Base-by-base conservation (phyloP, 2,329 filamentous ascomycete species). In the Paraphoma chrysanthemicola region DNA sequence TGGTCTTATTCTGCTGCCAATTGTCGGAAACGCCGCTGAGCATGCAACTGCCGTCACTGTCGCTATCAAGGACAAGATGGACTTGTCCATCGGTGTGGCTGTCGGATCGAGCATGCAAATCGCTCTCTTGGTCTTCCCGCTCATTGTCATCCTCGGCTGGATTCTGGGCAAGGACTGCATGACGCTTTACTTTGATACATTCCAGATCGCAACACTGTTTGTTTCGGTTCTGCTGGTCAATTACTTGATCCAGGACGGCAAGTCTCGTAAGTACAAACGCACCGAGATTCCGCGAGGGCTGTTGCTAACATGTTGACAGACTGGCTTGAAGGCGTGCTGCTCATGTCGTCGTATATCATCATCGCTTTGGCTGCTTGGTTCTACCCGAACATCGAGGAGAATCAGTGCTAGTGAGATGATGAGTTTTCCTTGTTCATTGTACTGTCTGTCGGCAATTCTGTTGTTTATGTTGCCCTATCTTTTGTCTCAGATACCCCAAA, bases 171-270 rank as follows among this genome's bases (percentile, higher is more conserved):
- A 85, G 16, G 79, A 85, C 48, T 78, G 82, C 38, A 88, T 90
- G 91, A 91, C 88, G 17, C 84, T 96, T 5, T 89, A 89, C 74
- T 95, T 97, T 73, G 92, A 96, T 71, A 88, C 88, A 0, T 97
- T 97, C 81, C 92, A 97, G 78, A 88, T 97, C 12, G 90, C 83
- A 2, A 77, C 85, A 1, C 74, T 88, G 1, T 88, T 89, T 57
- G 82, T 88, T 23, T 76, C 74, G 33, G 77, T 83, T n/a, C 71
- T 83, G 48, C 63, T 86, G 60, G 84, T 88, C 44, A 88, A 88
- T 69, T 88, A 88, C 65, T 78, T 88, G 16, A 88, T 88, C 45
- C 81, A 83, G 58, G 85, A 87, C 62, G 83, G 85, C 50, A 86
- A 86, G 63, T 84, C 81, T 57, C 72, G 70, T 77, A 73, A 70